Percentiles rank a stretch among this genome's conserved stretches.
Evolutionary conservation across 345 rosid genomes (phyloP).

Genomic region (Mangifera indica): DNA sequence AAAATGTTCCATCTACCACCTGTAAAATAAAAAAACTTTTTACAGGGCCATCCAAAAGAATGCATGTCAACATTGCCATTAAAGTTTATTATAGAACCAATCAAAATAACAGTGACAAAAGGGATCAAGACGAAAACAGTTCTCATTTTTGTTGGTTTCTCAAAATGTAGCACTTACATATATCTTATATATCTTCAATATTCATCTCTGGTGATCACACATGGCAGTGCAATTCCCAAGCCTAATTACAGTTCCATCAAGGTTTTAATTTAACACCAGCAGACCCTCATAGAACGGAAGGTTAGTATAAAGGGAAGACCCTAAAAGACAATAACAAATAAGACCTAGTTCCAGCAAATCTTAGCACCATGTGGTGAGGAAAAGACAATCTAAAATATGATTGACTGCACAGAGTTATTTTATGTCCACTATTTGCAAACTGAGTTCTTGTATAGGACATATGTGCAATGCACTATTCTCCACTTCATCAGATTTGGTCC

Average conservation of each 20-base stretch:
- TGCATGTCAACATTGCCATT: not conserved
- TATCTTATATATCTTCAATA: not conserved
- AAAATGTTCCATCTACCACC: constrained; percentile 80
- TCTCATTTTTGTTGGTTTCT: no score
- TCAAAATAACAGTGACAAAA: not conserved
- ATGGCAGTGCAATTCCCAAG: not conserved
- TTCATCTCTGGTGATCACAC: not conserved
- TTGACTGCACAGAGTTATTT: no score
- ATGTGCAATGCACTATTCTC: no score
- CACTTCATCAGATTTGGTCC: no score
- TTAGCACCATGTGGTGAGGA: not conserved
- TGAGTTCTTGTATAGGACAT: no score
- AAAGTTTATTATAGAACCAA: not conserved
- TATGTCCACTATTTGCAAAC: no score
- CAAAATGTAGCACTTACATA: no score
- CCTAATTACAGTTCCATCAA: not conserved
- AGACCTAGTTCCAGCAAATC: not conserved
- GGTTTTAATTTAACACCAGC: not conserved
- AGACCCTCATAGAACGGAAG: not conserved
- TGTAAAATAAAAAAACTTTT: constrained; percentile 25
- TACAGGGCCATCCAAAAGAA: not conserved
- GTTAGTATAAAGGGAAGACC: not conserved
- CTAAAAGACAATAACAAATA: not conserved
- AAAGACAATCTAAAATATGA: not conserved
- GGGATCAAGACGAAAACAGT: not conserved